phyloP scores from a whole-genome alignment of 768 basidiomycete genomes.

The Tricholoma sp. region DNA sequence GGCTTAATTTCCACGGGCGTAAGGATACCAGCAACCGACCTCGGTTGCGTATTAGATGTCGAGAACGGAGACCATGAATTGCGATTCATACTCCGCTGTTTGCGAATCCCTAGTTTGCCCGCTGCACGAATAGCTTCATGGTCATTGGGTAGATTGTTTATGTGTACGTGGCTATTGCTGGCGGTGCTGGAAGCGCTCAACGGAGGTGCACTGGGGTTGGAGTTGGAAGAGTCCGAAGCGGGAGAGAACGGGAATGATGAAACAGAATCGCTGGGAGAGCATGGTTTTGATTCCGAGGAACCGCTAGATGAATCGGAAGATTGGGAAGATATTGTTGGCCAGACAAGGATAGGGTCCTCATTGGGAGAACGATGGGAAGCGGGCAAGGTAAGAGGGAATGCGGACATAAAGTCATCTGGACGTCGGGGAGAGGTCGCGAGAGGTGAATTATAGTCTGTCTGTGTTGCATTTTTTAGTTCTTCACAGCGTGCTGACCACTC shows the following conservation, averaged over 20 bases:
- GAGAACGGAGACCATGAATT: conserved; percentile 43
- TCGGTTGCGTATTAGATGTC: conserved; percentile 1
- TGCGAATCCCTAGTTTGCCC: conserved; percentile 42
- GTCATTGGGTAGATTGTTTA: conserved; percentile 12
- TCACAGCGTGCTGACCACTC: conserved; percentile 58
- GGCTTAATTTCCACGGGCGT: conserved; percentile 1
- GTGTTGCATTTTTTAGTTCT: conserved; percentile 27
- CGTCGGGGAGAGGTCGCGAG: conserved; percentile 53
- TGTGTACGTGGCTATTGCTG: conserved; percentile 13
- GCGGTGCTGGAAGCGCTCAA: conserved; percentile 18
- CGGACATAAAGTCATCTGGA: conserved; percentile 36
- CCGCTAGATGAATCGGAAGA: conserved; percentile 20
- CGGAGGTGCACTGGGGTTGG: conserved; percentile 10
- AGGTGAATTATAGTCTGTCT: conserved; percentile 37
- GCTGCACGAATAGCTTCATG: conserved; percentile 49
- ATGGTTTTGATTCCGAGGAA: conserved; percentile 23
- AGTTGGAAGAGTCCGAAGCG: conserved; percentile 21
- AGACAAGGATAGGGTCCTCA: conserved; percentile 13
- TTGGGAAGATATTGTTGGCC: conserved; percentile 18
- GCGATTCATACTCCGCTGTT: conserved; percentile 42
- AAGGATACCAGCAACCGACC: conserved; percentile 2
- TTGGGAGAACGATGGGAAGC: conserved; percentile 13
- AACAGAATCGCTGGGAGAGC: conserved; percentile 24
- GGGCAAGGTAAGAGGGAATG: conserved; percentile 33
- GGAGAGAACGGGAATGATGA: conserved; percentile 25